Evolutionary conservation across 179 eudicot genomes (phyloP).

Genomic region (Spergularia azorica): DNA sequence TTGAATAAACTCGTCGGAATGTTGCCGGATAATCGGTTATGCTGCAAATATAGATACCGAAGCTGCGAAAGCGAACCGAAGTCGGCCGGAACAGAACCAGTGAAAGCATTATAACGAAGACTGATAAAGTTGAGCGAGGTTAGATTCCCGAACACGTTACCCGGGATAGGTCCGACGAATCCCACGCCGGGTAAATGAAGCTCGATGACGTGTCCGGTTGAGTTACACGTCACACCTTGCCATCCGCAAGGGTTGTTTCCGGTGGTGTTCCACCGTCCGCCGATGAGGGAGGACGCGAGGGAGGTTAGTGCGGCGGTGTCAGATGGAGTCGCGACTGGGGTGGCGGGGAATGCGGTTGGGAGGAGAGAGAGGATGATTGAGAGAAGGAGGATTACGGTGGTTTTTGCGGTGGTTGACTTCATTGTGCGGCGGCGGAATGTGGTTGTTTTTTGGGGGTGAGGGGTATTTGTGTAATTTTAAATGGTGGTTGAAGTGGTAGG

Average conservation of each 20-base stretch:
- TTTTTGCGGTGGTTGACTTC: constrained; percentile 3
- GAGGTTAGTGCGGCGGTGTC: constrained; percentile 47
- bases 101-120: constrained; percentile 50
- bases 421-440: neutral
- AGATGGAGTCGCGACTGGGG: constrained; percentile 26
- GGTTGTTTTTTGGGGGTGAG: neutral
- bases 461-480: neutral
- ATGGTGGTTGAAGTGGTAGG: neutral
- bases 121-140: constrained; percentile 44
- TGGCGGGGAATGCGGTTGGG: constrained; percentile 26
- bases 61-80: constrained; percentile 33
- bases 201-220: constrained; percentile 26
- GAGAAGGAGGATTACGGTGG: neutral
- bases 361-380: constrained; percentile 9
- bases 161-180: constrained; percentile 47
- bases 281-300: constrained; percentile 50
- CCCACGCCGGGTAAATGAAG: constrained; percentile 57
- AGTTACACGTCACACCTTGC: constrained; percentile 52
- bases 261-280: constrained; percentile 62
- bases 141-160: constrained; percentile 39
- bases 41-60: constrained; percentile 44
- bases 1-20: constrained; percentile 39
- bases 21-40: constrained; percentile 43
- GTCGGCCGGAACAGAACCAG: constrained; percentile 45
- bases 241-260: constrained; percentile 47